Evolutionary conservation across 805 yeast genomes (phyloP).

Genomic region (Starmerella davenportii): DNA sequence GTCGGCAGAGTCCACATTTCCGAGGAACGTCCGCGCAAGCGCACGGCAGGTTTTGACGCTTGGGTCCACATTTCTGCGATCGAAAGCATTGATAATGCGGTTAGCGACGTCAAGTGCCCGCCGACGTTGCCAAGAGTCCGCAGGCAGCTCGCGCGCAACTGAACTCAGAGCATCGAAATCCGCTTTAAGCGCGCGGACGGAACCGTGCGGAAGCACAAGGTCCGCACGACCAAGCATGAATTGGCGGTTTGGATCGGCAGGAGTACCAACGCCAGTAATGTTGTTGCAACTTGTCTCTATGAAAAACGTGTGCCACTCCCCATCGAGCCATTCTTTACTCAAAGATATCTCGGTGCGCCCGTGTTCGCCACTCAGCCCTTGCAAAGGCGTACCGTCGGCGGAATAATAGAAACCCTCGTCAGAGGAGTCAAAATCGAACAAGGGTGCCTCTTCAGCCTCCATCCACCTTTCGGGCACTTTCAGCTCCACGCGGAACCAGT

Average conservation of each 20-base stretch:
- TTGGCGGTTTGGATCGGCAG: conserved; percentile 55
- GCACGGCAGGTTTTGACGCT: conserved; percentile 47
- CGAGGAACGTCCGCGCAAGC: conserved; percentile 46
- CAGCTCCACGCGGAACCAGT: conserved; percentile 66
- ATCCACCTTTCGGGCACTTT: conserved; percentile 47
- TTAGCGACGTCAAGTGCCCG: conserved; percentile 68
- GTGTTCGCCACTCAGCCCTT: conserved; percentile 74
- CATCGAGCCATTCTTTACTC: conserved; percentile 36
- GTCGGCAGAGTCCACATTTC: conserved; percentile 45
- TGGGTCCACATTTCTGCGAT: conserved; percentile 38
- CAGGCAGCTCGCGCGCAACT: conserved; percentile 72
- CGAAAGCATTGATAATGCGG: conserved; percentile 68
- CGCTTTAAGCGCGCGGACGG: conserved; percentile 55
- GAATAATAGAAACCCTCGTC: conserved; percentile 73
- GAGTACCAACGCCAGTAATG: conserved; percentile 68
- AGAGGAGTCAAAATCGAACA: conserved; percentile 69
- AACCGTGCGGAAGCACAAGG: conserved; percentile 59
- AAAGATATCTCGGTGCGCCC: conserved; percentile 50
- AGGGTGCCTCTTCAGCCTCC: conserved; percentile 34
- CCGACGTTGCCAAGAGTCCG: conserved; percentile 62
- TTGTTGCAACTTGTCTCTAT: conserved; percentile 87
- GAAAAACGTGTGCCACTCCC: conserved; percentile 47
- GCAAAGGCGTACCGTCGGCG: conserved; percentile 47
- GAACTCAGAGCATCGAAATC: conserved; percentile 85
- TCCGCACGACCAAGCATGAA: conserved; percentile 57